Evolutionary conservation across 2,329 filamentous ascomycete genomes (phyloP), one percentile per base, ranked within the genome.

Genomic region (Diaporthe helianthi): DNA sequence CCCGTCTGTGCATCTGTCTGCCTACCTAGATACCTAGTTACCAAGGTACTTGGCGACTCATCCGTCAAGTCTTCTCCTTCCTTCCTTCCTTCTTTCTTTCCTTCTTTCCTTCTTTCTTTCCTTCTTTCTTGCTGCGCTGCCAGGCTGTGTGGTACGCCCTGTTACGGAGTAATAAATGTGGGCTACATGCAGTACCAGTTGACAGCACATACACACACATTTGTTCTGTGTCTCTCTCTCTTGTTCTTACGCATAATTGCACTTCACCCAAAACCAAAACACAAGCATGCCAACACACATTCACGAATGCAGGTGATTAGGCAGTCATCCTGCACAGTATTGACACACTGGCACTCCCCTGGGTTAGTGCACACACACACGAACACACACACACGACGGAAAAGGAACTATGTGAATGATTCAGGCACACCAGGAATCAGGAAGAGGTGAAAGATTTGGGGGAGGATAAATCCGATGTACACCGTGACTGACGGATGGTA

Each of bases 141-240:
- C 33, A n/a, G 26, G 19, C 46, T n/a, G 24, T 8, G 26, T n/a
- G 55, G 41, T 61, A 17, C 19, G 22, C 17, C 33, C 22, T 19
- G 58, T 13, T 36, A 63, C 44, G 58, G 58, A 49, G 58, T 63
- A 29, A 44, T 60, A 63, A 49, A 63, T 63, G 58, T 63, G 58
- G 58, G 36, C 24, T 61, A 5, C 26, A 44, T 41, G 31, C 31
- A 33, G 31, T 10, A 41, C n/a, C 38, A n/a, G 26, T 13, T n/a
- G n/a, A 63, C 58, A 36, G 44, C n/a, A 63, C 58, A 24, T 10
- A 46, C 24, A 44, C 15, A 41, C 38, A 41, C n/a, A n/a, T n/a
- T n/a, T n/a, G n/a, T n/a, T n/a, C n/a, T n/a, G n/a, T n/a, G n/a
- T n/a, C n/a, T n/a, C n/a, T n/a, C n/a, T n/a, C n/a, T n/a, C n/a